phyloP scores from a whole-genome alignment of 2,329 filamentous ascomycete species.

The Aspergillus ustus region DNA sequence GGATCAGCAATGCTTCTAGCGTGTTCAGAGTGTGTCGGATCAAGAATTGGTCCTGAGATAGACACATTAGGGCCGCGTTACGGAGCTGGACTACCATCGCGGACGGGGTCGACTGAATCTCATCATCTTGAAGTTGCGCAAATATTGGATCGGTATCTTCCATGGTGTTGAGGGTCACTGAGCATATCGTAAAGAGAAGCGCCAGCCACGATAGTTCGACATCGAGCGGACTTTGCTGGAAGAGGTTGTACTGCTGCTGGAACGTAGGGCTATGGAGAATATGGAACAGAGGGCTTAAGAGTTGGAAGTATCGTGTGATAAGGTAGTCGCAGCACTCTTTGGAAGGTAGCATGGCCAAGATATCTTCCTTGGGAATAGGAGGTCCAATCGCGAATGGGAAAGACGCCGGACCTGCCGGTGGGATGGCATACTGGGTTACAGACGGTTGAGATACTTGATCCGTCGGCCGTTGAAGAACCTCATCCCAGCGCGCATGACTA shows the following conservation, averaged over 20 bases:
- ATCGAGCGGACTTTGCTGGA: slow-evolving; percentile 19
- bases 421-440: too few species aligned
- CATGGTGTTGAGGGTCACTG: slow-evolving; percentile 29
- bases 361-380: slow-evolving; percentile 11
- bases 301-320: slow-evolving; percentile 1
- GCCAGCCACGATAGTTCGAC: slow-evolving; percentile 35
- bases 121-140: slow-evolving; percentile 21
- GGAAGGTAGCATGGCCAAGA: slow-evolving; percentile 15
- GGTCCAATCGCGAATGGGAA: background rate
- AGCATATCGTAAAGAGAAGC: slow-evolving; percentile 33
- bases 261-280: slow-evolving; percentile 15
- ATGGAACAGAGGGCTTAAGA: slow-evolving; percentile 1
- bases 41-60: slow-evolving; percentile 36
- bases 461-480: background rate
- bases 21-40: slow-evolving; percentile 35
- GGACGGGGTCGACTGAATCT: background rate
- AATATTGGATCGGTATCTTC: slow-evolving; percentile 28
- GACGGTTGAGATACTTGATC: background rate
- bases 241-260: slow-evolving; percentile 6
- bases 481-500: background rate
- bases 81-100: background rate
- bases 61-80: slow-evolving; percentile 31
- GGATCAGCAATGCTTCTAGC: slow-evolving; percentile 35
- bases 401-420: background rate
- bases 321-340: slow-evolving; percentile 8